Evolutionary conservation across 2,329 filamentous ascomycete species (phyloP), one percentile per base, ranked within the genome.

Genomic region (Furcasterigmium furcatum): DNA sequence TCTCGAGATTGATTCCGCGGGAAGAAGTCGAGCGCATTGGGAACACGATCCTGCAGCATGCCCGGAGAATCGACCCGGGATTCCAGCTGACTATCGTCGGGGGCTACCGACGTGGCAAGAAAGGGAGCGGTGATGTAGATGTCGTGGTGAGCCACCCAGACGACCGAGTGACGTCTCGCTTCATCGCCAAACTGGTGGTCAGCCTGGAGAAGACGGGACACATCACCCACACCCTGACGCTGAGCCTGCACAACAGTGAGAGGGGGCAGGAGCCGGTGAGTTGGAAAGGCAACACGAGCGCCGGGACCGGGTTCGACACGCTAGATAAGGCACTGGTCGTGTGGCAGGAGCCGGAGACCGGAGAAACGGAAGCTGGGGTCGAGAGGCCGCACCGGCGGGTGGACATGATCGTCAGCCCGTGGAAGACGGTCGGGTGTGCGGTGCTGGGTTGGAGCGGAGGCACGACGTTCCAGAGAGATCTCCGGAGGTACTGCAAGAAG

Each of bases 291-390:
- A 60, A 66, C 39, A 59, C 60, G 25, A 58, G 52, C 19, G 44
- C 40, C 3, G 76, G 77, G 0, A 69, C 74, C 19, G 88, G 88
- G 1, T 96, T 96, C 54, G 91, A 96, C 60, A 88, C 84, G 0
- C 75, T 97, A 1, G 91, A 97, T 63, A 96, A 96, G 63, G 91
- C 91, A 0, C 70, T 97, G 43, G 87, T 96, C 1, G 90, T 96
- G 0, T 97, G 92, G 92, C 88, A 95, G 60, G 74, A 91, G 57
- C 85, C 85, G 0, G 42, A 64, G 5, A 19, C 9, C 12, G 20
- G 29, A 16, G 40, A 35, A 19, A 38, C n/a, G n/a, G 14, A 4
- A 13, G 41, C 29, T 19, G 48, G 18, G 39, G 46, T 18, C 44
- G 47, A 43, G 22, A 41, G 47, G n/a, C 76, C 79, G 1, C 92